Percentiles rank a stretch among this genome's conserved stretches.
phyloP scores from a whole-genome alignment of 2,329 filamentous ascomycete species.

The Tolypocladium endophyticum region DNA sequence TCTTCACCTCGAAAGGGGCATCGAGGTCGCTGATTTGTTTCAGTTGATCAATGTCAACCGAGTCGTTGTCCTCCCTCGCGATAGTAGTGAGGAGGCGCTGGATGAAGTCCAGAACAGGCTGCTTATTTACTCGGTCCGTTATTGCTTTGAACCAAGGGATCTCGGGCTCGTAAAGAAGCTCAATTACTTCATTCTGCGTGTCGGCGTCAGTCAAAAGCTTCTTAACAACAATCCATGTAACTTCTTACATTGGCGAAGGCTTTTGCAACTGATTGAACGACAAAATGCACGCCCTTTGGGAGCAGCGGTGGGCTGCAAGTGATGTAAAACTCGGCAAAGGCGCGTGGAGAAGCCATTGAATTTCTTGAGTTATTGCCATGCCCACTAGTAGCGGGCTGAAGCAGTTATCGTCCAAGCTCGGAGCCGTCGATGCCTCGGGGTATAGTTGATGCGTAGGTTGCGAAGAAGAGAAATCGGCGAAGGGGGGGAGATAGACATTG shows the following conservation, averaged over 20 bases:
- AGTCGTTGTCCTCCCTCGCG: conserved; percentile 8
- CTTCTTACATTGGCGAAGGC: background rate
- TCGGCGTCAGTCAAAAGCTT: background rate
- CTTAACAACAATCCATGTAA: background rate
- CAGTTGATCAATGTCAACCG: conserved; percentile 1
- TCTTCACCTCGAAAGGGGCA: conserved; percentile 9
- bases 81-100: conserved; percentile 9
- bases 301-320: conserved; percentile 23
- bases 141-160: conserved; percentile 24
- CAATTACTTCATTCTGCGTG: conserved; percentile 10
- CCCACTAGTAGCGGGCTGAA: background rate
- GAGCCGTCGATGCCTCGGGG: background rate
- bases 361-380: background rate
- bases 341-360: background rate
- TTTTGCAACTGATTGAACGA: conserved; percentile 9
- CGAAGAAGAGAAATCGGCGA: background rate
- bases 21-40: background rate
- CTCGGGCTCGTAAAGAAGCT: conserved; percentile 25
- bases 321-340: conserved; percentile 20
- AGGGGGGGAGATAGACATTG: background rate
- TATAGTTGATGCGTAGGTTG: background rate
- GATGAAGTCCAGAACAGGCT: conserved; percentile 9
- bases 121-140: conserved; percentile 1
- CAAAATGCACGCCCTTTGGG: conserved; percentile 15
- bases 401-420: no score